Percentiles rank a stretch among this genome's conserved stretches.
Evolutionary conservation across 257 asterid genomes (phyloP).

Genomic region (Echites panduratus): DNA sequence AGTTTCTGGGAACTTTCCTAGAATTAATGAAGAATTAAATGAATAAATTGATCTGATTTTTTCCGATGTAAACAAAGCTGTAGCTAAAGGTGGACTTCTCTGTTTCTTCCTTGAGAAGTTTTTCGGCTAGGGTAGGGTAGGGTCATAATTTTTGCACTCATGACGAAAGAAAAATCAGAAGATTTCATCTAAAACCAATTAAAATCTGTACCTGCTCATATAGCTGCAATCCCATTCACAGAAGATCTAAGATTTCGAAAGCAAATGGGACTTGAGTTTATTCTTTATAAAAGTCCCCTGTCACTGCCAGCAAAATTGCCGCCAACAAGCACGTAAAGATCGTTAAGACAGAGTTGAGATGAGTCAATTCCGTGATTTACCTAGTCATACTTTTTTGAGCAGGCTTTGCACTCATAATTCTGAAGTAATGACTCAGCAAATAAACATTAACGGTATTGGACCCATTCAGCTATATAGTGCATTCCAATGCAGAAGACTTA

Average conservation of each 20-base stretch:
- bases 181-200: too few species aligned
- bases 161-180: not conserved
- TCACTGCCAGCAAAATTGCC: not conserved
- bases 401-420: not conserved
- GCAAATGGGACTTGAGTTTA: not conserved
- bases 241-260: not conserved
- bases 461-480: not conserved
- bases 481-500: not conserved
- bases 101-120: not conserved
- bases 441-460: not conserved
- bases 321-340: not conserved
- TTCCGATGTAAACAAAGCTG: not conserved
- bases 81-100: not conserved
- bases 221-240: not conserved
- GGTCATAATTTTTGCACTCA: not conserved
- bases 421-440: not conserved
- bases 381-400: not conserved
- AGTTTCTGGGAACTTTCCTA: slow-evolving; percentile 5
- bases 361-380: not conserved
- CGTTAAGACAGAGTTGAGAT: not conserved
- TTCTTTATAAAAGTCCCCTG: not conserved
- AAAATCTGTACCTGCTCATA: too few species aligned
- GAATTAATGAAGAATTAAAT: not conserved
- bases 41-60: not conserved
- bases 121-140: not conserved